Evolutionary conservation across 2,329 filamentous ascomycete species (phyloP), one percentile per base, ranked within the genome.

Genomic region (Clarireedia hainanense): DNA sequence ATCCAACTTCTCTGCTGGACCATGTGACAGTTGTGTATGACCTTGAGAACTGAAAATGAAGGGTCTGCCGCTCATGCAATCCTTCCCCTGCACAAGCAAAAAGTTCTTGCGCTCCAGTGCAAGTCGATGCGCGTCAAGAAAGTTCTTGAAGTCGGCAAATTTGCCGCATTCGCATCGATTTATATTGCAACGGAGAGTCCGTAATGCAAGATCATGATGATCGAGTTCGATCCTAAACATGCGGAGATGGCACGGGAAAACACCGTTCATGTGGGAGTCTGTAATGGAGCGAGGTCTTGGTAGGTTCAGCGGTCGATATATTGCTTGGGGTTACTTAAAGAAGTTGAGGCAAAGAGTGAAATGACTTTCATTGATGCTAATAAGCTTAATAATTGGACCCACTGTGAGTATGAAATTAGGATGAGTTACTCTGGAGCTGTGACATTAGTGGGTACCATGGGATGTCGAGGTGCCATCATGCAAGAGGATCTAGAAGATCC

Each of bases 131-230:
- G 64, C 23, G 71, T 70, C 39, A 70, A 70, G 52, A 62, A 67
- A 4, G 69, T 76, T 2, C 74, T 83, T 37, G 80, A 83, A 63
- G 69, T 83, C 48, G 80, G 80, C 24, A 81, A 77, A 0, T 65
- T 83, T 26, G 79, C 79, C 12, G 79, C 74, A 6, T 82, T 80
- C 65, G 75, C 73, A 1, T 73, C 75, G 14, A 77, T 81, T 17
- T 40, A 34, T 17, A 40, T 50, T 39, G 47, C 47, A 7, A 50
- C 34, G 7, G 34, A 50, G 20, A 50, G 27, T 24, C 47, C 47
- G 26, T 30, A 40, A 14, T 50, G 47, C 34, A 50, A 40, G 34
- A 37, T 40, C 15, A 50, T 34, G 1, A 50, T 34, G 30, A n/a
- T 50, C 5, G 47, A 50, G 24, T 50, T 24, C 15, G 14, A 50